These are phyloP conservation scores for Aspergillus sojae DNA, from an alignment of 2,329 filamentous ascomycete genomes.

Conservation along the genomic window DNA sequence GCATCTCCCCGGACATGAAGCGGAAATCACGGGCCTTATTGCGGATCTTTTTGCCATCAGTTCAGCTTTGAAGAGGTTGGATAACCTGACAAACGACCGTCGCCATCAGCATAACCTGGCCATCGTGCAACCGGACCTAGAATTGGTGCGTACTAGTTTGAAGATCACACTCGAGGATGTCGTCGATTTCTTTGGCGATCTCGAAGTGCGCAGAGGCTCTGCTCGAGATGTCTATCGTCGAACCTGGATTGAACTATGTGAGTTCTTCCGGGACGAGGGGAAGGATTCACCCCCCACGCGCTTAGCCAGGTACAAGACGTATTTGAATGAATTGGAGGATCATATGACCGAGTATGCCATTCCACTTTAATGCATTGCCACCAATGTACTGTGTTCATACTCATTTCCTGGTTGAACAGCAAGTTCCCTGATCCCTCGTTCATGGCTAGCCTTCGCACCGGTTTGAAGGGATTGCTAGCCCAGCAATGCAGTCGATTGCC, in stretches of 20 bases:
- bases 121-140: constrained; percentile 51
- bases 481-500: constrained; percentile 34
- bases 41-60: constrained; percentile 59
- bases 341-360: constrained; percentile 50
- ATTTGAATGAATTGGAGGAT: constrained; percentile 50
- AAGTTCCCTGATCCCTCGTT: constrained; percentile 28
- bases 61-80: constrained; percentile 51
- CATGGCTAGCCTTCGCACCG: constrained; percentile 29
- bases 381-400: constrained; percentile 15
- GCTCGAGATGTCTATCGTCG: constrained; percentile 46
- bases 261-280: constrained; percentile 50
- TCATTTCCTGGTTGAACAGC: constrained; percentile 18
- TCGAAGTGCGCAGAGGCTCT: constrained; percentile 32
- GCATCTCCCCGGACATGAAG: constrained; percentile 53
- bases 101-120: constrained; percentile 42
- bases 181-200: constrained; percentile 47
- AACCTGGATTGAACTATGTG: constrained; percentile 55
- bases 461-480: constrained; percentile 30
- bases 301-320: constrained; percentile 54
- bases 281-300: constrained; percentile 50
- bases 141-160: constrained; percentile 52
- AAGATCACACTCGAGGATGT: constrained; percentile 56
- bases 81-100: constrained; percentile 45
- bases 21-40: constrained; percentile 57
- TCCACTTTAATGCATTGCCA: not conserved